Evolutionary conservation across 2,329 filamentous ascomycete species (phyloP), one percentile per base, ranked within the genome.

Genomic region (Aspergillus brasiliensis): DNA sequence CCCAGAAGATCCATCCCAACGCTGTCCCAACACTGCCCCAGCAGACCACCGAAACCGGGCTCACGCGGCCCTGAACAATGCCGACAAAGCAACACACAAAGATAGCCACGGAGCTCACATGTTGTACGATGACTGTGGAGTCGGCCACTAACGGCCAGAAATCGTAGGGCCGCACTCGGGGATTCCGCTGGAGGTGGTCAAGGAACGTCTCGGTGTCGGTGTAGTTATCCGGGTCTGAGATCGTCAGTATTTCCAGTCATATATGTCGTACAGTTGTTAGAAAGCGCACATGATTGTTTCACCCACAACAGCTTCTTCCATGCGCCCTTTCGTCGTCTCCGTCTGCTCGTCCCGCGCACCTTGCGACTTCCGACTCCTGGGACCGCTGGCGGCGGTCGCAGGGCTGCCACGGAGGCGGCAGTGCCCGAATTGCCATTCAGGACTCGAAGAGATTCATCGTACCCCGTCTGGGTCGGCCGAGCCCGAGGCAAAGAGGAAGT

Each of bases 271-370:
- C 61, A 31, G 2, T 23, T 13, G 15, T 8, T 11, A 28, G 27
- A 46, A 42, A 51, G 78, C 87, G 65, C 80, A 93, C 91, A 97
- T 34, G 91, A 91, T 75, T 98, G 95, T 78, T 96, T 97, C 72
- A 99, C 93, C 95, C 95, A 99, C 57, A 99, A 84, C 65, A 99
- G 79, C 81, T 98, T 98, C 83, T 96, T 96, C 91, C 94, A 98
- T 10, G 86, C 86, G 53, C 87, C 86, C 71, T 88, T 91, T 65
- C 88, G 83, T 69, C 87, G 83, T 49, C 90, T 83, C 66, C 88
- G 91, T 51, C 86, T 81, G 65, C 86, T 90, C 17, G 87, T 82
- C 44, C 84, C 84, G 58, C 84, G 79, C 48, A 81, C 71, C 65
- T 77, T 74, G 49, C 70, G 69, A 53, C 67, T 67, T 21, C 74